Base-by-base conservation (phyloP, 306 rosid genomes). In the Gastrolobium bilobum region DNA sequence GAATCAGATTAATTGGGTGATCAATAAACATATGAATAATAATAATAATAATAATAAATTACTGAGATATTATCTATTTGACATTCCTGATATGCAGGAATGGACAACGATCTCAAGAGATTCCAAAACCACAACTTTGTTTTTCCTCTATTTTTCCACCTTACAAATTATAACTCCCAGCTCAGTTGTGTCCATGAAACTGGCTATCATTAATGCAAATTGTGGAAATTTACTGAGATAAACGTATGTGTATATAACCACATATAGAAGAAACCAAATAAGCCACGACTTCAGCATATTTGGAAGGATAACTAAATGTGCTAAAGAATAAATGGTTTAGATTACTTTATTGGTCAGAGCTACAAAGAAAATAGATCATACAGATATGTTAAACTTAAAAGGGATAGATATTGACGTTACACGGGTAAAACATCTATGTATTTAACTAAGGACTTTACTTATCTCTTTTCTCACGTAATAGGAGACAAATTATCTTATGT, bases 81-180 rank as follows among this genome's bases (percentile, higher is more conserved):
- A 66, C 65, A n/a, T 67, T 66, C 39, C 15, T 42, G 30, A 53
- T 7, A 14, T 57, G 56, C 30, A 48, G 13, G 29, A 40, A 6
- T 54, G 38, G 78, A 68, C 34, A 80, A 72, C 20, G 68, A 80
- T 62, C n/a, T 71, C 42, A 43, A 11, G 51, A 80, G 46, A 39
- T 53, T 73, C 38, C 10, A 26, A 65, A 81, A 42, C 68, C 79
- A 33, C 74, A 80, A 53, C 7, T 42, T 80, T 43, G 48, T 20
- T 61, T 50, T 48, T 11, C 20, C 68, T 35, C 11, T 31, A 3
- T 38, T 38, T 38, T 39, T 5, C 75, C 5, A 8, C 30, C 51
- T n/a, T 43, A 60, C 59, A 69, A 68, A 46, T 53, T 40, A 3
- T 31, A 37, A 52, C 44, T 63, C 50, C 79, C 9, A 50, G 15